Base-by-base conservation (phyloP, 202 grass and related monocot genomes). In the Cymbopogon flexuosus region DNA sequence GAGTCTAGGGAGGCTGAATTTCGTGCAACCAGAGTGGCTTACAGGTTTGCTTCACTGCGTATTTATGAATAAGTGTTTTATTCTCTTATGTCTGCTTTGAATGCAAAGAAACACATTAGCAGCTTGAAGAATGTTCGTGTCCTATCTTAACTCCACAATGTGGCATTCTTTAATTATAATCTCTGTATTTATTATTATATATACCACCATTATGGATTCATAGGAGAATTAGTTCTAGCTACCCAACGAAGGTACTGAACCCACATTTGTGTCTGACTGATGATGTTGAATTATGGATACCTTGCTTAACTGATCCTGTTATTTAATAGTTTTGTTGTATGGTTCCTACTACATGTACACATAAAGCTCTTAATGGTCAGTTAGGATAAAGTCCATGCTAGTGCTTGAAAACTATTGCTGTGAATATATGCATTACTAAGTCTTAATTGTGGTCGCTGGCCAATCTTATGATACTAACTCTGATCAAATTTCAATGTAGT, bases 21-120 rank as follows among this genome's bases (percentile, higher is more conserved):
- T 67, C 86, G 31, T 68, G 96, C 96, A 78, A 86, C 82, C 41
- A 91, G 96, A 93, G 90, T 98, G 92, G 92, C 96, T 81, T 98
- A 89, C 88, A 98, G 96, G 96, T 98, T 91, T 61, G 81, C 76
- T 58, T 81, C 47, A 72, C 76, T 70, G 51, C 78, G 70, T 57
- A 30, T 82, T 68, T 51, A 57, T 47, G 34, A 41, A 41, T 13
- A 66, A 62, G 73, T 14, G 27, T 57, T 52, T 62, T 34, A 7
- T 40, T 5, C 11, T 12, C 12, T 30, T 30, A 23, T 59, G 15
- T 67, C 1, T 80, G 35, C 46, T 60, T 59, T 78, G 2, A 68
- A 61, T 78, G 23, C 39, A 73, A 70, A 81, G 54, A 27, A 67
- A 24, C 18, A 31, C 49, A 22, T 72, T 65, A 37, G 24, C 15